These are phyloP conservation scores for Pyrenula aspistea DNA, from an alignment of 495 filamentous ascomycete genomes.

Conservation along the genomic window DNA sequence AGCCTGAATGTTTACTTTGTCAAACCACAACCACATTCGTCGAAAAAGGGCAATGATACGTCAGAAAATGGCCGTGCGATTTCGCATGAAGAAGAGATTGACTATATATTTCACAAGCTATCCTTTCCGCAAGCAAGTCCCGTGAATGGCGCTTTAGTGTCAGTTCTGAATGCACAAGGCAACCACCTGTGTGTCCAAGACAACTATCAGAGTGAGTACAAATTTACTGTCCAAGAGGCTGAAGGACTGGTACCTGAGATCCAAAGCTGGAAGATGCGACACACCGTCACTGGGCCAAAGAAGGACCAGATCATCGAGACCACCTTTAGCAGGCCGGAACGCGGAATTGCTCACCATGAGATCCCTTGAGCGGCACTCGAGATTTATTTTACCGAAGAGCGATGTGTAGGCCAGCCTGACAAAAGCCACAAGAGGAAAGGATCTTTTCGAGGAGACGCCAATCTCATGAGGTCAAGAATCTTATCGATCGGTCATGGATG, in stretches of 20 bases:
- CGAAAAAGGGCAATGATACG: neutral
- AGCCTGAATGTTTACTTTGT: constrained; percentile 34
- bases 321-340: neutral
- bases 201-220: constrained; percentile 37
- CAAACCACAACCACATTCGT: constrained; percentile 12
- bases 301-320: constrained; percentile 32
- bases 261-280: constrained; percentile 30
- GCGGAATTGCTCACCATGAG: no score
- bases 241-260: constrained; percentile 21
- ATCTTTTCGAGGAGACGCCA: no score
- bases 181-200: constrained; percentile 36
- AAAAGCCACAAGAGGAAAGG: no score
- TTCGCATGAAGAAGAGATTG: constrained; percentile 23
- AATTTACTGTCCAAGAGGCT: constrained; percentile 24
- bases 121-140: constrained; percentile 11
- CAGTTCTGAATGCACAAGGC: constrained; percentile 23
- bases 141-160: neutral
- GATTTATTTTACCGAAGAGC: no score
- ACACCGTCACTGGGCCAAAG: constrained; percentile 33
- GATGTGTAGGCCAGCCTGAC: no score
- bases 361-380: no score
- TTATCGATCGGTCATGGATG: no score
- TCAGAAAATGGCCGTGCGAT: no score
- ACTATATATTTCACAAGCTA: constrained; percentile 35
- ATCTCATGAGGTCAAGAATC: no score